phyloP scores from a whole-genome alignment of 2,329 filamentous ascomycete species.

The Malbranchea cinnamomea region DNA sequence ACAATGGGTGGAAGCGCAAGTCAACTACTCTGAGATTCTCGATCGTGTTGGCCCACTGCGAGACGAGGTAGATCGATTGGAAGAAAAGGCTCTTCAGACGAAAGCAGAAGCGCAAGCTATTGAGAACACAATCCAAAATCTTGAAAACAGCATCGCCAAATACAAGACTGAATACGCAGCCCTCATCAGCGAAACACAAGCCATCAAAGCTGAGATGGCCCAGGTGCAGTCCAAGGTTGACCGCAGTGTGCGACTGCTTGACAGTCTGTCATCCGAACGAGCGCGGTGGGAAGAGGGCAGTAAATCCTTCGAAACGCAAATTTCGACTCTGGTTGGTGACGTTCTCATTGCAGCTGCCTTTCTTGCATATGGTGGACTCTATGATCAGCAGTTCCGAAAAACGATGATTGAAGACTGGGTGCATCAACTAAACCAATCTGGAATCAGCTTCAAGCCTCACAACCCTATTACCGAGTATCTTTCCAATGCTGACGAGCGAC shows the following conservation, averaged over 20 bases:
- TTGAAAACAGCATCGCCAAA: constrained; percentile 80
- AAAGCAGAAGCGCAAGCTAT: constrained; percentile 88
- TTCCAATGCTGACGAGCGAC: constrained; percentile 85
- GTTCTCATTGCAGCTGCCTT: constrained; percentile 94
- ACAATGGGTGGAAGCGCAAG: constrained; percentile 92
- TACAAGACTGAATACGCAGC: constrained; percentile 96
- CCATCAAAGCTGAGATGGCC: constrained; percentile 93
- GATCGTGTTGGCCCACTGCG: constrained; percentile 85
- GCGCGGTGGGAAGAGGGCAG: constrained; percentile 92
- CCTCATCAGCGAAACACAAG: constrained; percentile 90
- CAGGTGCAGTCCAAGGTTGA: constrained; percentile 97
- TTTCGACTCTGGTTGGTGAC: constrained; percentile 89
- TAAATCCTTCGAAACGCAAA: constrained; percentile 95
- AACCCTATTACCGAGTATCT: constrained; percentile 94
- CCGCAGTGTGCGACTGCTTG: constrained; percentile 81
- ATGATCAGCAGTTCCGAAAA: constrained; percentile 96
- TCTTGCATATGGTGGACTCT: constrained; percentile 89
- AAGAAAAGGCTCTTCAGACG: constrained; percentile 78
- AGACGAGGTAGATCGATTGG: constrained; percentile 73
- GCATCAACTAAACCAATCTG: constrained; percentile 82
- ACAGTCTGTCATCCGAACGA: constrained; percentile 88
- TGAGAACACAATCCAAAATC: constrained; percentile 65
- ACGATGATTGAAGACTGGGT: constrained; percentile 97
- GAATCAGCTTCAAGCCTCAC: constrained; percentile 79
- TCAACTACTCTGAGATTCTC: constrained; percentile 94